Evolutionary conservation across 768 basidiomycete genomes (phyloP).

Genomic region (Tulasnella sp.): DNA sequence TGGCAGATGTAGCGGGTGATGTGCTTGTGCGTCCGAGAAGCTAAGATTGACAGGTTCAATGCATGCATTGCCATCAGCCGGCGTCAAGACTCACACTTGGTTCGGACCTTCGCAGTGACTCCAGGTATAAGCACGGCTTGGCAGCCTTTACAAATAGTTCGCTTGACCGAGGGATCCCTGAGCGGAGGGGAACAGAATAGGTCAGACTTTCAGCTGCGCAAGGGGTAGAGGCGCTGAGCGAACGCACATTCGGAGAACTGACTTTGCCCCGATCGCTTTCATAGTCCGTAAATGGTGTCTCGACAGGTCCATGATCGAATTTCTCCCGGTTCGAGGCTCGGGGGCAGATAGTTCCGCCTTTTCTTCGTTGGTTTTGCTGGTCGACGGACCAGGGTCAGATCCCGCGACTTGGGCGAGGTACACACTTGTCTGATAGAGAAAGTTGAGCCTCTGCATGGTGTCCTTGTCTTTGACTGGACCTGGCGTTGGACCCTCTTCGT

Average conservation of each 20-base stretch:
- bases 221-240: slow-evolving; percentile 32
- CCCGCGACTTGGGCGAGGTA: slow-evolving; percentile 49
- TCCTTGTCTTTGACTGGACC: slow-evolving; percentile 59
- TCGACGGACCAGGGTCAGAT: slow-evolving; percentile 27
- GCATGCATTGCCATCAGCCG: neutral
- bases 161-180: slow-evolving; percentile 82
- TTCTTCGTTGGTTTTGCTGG: slow-evolving; percentile 23
- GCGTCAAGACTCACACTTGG: slow-evolving; percentile 49
- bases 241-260: slow-evolving; percentile 67
- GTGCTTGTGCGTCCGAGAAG: slow-evolving; percentile 51
- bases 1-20: slow-evolving; percentile 57
- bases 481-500: slow-evolving; percentile 46
- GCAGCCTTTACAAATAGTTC: slow-evolving; percentile 71
- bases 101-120: slow-evolving; percentile 57
- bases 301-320: slow-evolving; percentile 49
- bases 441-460: slow-evolving; percentile 77
- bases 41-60: slow-evolving; percentile 35
- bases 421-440: slow-evolving; percentile 75
- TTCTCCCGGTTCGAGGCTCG: neutral
- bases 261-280: slow-evolving; percentile 68
- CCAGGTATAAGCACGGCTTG: slow-evolving; percentile 64
- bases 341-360: slow-evolving; percentile 39
- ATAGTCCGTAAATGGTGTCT: slow-evolving; percentile 62
- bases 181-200: neutral
- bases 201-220: neutral